Percentiles rank a stretch among this genome's conserved stretches.
Conservation (phyloP, 108 stramenopile genomes). For the Seminavis robusta region DNA sequence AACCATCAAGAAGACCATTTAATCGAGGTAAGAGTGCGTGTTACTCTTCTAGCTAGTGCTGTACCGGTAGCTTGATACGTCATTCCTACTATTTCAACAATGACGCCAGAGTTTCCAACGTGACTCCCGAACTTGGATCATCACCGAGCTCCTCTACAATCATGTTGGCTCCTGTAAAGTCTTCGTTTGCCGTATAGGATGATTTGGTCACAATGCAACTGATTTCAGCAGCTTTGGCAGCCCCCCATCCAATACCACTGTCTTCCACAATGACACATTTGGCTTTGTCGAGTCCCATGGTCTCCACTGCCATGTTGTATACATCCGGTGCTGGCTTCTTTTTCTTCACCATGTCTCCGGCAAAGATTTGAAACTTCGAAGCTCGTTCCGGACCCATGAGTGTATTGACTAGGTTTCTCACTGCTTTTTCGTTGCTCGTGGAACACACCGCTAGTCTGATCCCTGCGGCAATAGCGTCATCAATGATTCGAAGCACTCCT, state of each 20-base stretch:
- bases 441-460: conserved; percentile 87
- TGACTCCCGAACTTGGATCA: conserved; percentile 49
- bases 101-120: conserved; percentile 54
- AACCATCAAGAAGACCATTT: too few species aligned
- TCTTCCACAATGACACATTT: conserved; percentile 92
- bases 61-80: too few species aligned
- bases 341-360: conserved; percentile 87
- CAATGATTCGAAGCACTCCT: conserved; percentile 83
- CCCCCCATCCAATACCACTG: conserved; percentile 84
- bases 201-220: conserved; percentile 82
- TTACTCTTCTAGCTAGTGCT: too few species aligned
- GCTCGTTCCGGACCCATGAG: conserved; percentile 84
- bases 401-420: conserved; percentile 75
- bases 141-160: conserved; percentile 84
- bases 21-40: too few species aligned
- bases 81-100: too few species aligned
- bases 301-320: conserved; percentile 86
- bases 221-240: conserved; percentile 86
- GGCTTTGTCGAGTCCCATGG: conserved; percentile 80
- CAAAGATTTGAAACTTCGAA: conserved; percentile 79
- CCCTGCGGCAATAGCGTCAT: conserved; percentile 72
- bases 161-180: conserved; percentile 82
- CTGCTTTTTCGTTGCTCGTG: conserved; percentile 90
- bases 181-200: conserved; percentile 80
- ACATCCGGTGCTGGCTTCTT: conserved; percentile 95